A percentile compares a stretch with the other conserved stretches of the same genome.
phyloP scores from a whole-genome alignment of 2,329 filamentous ascomycete genomes.

The Sclerotinia glacialis region DNA sequence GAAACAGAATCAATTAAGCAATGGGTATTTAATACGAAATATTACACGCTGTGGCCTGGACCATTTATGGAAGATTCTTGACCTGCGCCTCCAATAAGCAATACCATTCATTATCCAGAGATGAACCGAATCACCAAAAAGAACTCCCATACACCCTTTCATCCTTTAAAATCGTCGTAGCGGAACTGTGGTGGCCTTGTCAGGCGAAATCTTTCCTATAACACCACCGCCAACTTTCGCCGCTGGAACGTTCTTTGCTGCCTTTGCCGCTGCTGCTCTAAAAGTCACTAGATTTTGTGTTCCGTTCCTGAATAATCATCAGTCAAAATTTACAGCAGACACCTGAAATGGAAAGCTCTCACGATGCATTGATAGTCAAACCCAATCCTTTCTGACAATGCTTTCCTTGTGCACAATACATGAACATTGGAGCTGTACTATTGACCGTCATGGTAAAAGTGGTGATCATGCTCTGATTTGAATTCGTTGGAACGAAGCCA shows the following conservation, averaged over 20 bases:
- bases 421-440: slow-evolving; percentile 69
- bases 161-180: background rate
- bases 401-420: slow-evolving; percentile 71
- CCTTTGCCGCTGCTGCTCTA: slow-evolving; percentile 7
- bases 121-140: background rate
- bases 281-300: slow-evolving; percentile 15
- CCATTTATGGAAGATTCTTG: background rate
- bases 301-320: background rate
- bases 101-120: background rate
- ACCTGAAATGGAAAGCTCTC: background rate
- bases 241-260: slow-evolving; percentile 5
- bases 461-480: slow-evolving; percentile 47
- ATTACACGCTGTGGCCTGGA: background rate
- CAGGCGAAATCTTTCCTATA: background rate
- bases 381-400: slow-evolving; percentile 61
- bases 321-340: background rate
- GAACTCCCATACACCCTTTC: background rate
- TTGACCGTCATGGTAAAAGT: slow-evolving; percentile 67
- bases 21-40: background rate
- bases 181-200: slow-evolving; percentile 12
- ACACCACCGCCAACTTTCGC: background rate
- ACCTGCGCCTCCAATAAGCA: background rate
- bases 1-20: background rate
- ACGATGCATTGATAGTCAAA: slow-evolving; percentile 44
- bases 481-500: slow-evolving; percentile 66